A percentile compares a stretch with the other conserved stretches of the same genome.
These are phyloP conservation scores for Phytophthora pseudosyringae DNA, from an alignment of 352 stramenopile genomes.

Conservation along the genomic window DNA sequence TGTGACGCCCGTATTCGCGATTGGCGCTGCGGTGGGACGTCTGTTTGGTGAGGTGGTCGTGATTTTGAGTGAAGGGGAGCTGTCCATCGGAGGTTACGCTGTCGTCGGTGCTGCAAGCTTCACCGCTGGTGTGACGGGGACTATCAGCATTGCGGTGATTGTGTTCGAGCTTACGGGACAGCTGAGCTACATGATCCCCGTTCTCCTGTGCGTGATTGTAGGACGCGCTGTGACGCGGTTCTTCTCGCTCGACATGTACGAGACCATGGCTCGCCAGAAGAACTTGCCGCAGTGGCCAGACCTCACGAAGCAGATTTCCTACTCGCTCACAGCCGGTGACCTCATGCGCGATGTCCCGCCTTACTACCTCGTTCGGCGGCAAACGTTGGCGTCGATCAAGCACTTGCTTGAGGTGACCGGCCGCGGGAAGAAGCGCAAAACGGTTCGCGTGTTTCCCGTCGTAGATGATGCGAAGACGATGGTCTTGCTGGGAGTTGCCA, in stretches of 20 bases:
- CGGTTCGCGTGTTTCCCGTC: conserved; percentile 65
- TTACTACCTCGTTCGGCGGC: conserved; percentile 54
- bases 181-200: conserved; percentile 90
- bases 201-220: conserved; percentile 82
- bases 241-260: conserved; percentile 86
- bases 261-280: conserved; percentile 82
- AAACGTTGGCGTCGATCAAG: conserved; percentile 60
- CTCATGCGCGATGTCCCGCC: conserved; percentile 66
- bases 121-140: conserved; percentile 80
- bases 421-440: conserved; percentile 33
- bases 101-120: conserved; percentile 85
- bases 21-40: conserved; percentile 87
- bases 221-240: conserved; percentile 67
- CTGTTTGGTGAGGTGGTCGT: conserved; percentile 90
- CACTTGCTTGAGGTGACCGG: conserved; percentile 47
- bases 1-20: conserved; percentile 92
- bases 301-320: conserved; percentile 80
- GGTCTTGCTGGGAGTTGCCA: conserved; percentile 69
- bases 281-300: conserved; percentile 84
- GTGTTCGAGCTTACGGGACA: conserved; percentile 90
- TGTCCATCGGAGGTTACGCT: conserved; percentile 75
- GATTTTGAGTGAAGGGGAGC: conserved; percentile 52
- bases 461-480: conserved; percentile 67
- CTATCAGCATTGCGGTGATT: conserved; percentile 83
- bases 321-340: conserved; percentile 69